phyloP scores from a whole-genome alignment of 495 filamentous ascomycete genomes.

The Podospora didyma region DNA sequence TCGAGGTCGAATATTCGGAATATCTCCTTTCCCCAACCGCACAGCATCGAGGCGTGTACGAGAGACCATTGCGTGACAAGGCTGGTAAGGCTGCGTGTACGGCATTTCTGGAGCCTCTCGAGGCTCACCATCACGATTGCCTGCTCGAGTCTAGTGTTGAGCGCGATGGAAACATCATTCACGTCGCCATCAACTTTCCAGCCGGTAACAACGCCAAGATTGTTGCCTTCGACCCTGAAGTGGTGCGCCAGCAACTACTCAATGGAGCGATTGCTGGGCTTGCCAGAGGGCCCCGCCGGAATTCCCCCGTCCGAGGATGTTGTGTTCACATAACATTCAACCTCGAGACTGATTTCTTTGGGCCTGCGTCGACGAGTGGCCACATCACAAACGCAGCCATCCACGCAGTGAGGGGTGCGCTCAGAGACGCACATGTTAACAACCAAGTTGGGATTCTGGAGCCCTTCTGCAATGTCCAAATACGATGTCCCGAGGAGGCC shows the following conservation, averaged over 20 bases:
- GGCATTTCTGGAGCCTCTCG: conserved; percentile 59
- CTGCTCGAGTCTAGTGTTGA: conserved; percentile 30
- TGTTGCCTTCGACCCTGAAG: conserved; percentile 55
- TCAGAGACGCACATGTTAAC: conserved; percentile 50
- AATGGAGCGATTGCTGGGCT: conserved; percentile 84
- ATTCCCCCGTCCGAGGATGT: conserved; percentile 68
- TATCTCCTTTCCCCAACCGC: conserved; percentile 52
- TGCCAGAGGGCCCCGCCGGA: conserved; percentile 73
- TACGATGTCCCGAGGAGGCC: conserved; percentile 75
- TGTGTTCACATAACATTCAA: conserved; percentile 67
- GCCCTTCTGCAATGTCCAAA: conserved; percentile 83
- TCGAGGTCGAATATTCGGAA: conserved; percentile 94
- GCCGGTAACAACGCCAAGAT: conserved; percentile 22
- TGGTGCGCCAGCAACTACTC: conserved; percentile 60
- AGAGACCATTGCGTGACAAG: conserved; percentile 76
- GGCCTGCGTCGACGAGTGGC: conserved; percentile 55
- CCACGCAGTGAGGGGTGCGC: conserved; percentile 61
- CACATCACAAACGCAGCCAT: conserved; percentile 77
- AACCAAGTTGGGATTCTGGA: conserved; percentile 70
- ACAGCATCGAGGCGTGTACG: conserved; percentile 59
- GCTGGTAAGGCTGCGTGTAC: conserved; percentile 71
- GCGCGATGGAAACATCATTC: conserved; percentile 58
- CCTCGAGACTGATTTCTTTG: conserved; percentile 59
- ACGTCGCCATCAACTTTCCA: conserved; percentile 43
- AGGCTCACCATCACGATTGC: conserved; percentile 31